phyloP scores from a whole-genome alignment of 805 yeast species.

The Saturnispora ahearnii region DNA sequence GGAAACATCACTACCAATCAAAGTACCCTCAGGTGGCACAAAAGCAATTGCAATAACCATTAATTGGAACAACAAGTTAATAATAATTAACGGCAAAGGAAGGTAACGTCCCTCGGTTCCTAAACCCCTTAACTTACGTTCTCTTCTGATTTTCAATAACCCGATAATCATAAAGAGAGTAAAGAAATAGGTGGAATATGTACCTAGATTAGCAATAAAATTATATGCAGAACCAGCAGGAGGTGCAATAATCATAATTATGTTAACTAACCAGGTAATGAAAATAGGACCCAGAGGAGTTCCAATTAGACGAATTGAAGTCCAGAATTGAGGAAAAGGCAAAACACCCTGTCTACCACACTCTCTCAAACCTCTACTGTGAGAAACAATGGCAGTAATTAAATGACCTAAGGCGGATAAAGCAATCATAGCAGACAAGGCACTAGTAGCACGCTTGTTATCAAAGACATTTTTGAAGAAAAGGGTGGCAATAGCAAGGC shows the following conservation, averaged over 20 bases:
- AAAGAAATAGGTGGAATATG: constrained; percentile 74
- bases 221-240: constrained; percentile 87
- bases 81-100: constrained; percentile 27
- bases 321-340: constrained; percentile 66
- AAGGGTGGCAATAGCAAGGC: constrained; percentile 65
- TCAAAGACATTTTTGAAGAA: constrained; percentile 71
- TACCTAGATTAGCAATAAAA: constrained; percentile 67
- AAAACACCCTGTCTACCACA: constrained; percentile 75
- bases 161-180: constrained; percentile 59
- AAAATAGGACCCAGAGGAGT: constrained; percentile 66
- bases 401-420: constrained; percentile 77
- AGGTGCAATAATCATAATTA: constrained; percentile 66
- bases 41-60: constrained; percentile 36
- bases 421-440: constrained; percentile 73
- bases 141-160: constrained; percentile 36
- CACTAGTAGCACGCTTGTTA: constrained; percentile 44
- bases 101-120: constrained; percentile 28
- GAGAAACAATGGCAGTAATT: constrained; percentile 72
- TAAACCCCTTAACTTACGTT: constrained; percentile 28
- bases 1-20: constrained; percentile 34
- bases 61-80: constrained; percentile 28
- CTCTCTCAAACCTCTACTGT: constrained; percentile 73
- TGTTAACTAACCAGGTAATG: constrained; percentile 71
- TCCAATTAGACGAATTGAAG: constrained; percentile 61
- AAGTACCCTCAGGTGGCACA: constrained; percentile 34